Conservation (phyloP, 345 rosid species). For the Eucalyptus polyanthemos region DNA sequence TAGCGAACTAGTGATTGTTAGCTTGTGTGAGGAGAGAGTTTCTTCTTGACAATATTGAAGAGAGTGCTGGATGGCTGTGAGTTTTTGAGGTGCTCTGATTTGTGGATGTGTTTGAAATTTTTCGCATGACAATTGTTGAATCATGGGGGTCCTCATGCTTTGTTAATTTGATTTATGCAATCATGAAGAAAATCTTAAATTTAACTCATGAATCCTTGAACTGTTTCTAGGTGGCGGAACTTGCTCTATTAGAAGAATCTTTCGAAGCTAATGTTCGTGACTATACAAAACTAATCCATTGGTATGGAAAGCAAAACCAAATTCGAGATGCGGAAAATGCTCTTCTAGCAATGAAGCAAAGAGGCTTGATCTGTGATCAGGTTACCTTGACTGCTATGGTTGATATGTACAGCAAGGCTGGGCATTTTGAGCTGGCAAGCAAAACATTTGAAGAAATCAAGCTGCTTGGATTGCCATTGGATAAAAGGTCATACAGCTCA, state of each 20-base stretch:
- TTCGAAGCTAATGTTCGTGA: constrained; percentile 75
- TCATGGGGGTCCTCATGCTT: not conserved
- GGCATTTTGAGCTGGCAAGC: constrained; percentile 41
- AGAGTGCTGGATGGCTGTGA: not conserved
- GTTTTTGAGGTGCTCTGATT: not conserved
- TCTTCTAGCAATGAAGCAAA: constrained; percentile 30
- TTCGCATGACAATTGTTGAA: not conserved
- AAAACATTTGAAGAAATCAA: constrained; percentile 63
- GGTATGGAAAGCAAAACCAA: constrained; percentile 46
- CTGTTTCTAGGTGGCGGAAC: constrained; percentile 39
- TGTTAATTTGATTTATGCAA: not conserved
- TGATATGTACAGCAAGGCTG: constrained; percentile 76
- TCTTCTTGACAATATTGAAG: not conserved
- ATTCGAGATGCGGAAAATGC: constrained; percentile 45
- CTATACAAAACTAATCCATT: constrained; percentile 64
- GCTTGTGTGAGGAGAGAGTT: not conserved
- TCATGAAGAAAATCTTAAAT: not conserved
- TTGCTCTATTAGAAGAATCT: constrained; percentile 51
- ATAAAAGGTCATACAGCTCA: constrained; percentile 63
- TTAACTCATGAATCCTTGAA: not conserved
- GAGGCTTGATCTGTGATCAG: constrained; percentile 56
- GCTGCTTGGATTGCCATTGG: constrained; percentile 49
- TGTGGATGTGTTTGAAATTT: not conserved
- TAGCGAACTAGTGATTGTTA: not conserved
- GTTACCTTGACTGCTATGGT: constrained; percentile 65